Percentiles rank a stretch among this genome's conserved stretches.
Conservation (phyloP, 176 grass and related monocot species). For the Calamus simplicifolius region DNA sequence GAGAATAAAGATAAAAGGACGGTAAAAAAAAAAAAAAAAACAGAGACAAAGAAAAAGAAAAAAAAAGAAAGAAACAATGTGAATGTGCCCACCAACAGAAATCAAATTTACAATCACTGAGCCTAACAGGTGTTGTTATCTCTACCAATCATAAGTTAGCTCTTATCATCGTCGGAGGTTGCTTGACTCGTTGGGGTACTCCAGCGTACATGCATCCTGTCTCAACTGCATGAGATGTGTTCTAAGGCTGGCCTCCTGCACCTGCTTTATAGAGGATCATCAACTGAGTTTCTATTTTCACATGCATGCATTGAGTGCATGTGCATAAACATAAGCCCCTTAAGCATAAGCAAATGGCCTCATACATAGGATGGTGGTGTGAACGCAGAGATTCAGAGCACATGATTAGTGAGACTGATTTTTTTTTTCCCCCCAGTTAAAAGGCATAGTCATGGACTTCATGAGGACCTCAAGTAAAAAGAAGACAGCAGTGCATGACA, state of each 20-base stretch:
- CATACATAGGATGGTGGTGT: background rate
- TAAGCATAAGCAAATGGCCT: background rate
- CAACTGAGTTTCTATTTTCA: slow-evolving; percentile 3
- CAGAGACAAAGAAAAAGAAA: background rate
- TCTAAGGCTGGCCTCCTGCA: slow-evolving; percentile 58
- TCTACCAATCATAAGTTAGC: slow-evolving; percentile 27
- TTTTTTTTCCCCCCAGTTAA: no score
- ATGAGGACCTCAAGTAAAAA: no score
- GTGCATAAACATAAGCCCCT: no score
- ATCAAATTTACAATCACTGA: slow-evolving; percentile 23
- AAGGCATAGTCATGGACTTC: no score
- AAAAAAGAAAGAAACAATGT: slow-evolving; percentile 26
- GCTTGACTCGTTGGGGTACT: slow-evolving; percentile 27
- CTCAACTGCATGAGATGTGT: slow-evolving; percentile 69
- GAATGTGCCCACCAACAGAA: slow-evolving; percentile 31
- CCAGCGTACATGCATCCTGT: slow-evolving; percentile 12
- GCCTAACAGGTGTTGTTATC: slow-evolving; percentile 47
- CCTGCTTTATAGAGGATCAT: slow-evolving; percentile 30
- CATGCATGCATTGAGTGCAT: background rate
- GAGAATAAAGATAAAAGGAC: no score
- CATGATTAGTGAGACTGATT: no score
- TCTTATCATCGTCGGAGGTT: slow-evolving; percentile 43
- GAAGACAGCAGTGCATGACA: no score
- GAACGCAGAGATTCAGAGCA: no score
- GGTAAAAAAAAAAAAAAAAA: no score